A percentile compares a stretch with the other conserved stretches of the same genome.
These are phyloP conservation scores for Pyronema domesticum DNA, from an alignment of 495 filamentous ascomycete genomes.

Conservation along the genomic window DNA sequence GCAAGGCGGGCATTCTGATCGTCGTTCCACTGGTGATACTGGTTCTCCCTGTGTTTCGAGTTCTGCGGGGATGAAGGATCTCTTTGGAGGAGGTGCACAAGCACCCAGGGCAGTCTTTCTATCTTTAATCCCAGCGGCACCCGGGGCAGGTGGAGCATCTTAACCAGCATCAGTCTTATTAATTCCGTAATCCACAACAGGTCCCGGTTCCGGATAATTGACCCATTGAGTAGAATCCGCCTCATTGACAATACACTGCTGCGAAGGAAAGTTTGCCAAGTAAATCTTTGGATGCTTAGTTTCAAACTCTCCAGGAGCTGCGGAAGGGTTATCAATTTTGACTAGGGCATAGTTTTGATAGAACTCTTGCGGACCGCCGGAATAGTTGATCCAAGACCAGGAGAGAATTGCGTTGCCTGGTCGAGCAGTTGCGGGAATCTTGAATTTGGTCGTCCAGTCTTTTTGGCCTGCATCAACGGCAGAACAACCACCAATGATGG, in stretches of 20 bases:
- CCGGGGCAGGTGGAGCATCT: too few relatives aligned
- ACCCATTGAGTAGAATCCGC: constrained; percentile 18
- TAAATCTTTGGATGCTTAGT: constrained; percentile 39
- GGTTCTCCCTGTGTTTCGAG: too few relatives aligned
- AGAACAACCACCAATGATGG: constrained; percentile 46
- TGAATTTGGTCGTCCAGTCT: too few relatives aligned
- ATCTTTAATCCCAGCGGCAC: too few relatives aligned
- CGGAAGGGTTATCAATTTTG: constrained; percentile 33
- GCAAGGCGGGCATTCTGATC: too few relatives aligned
- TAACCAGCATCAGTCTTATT: too few relatives aligned
- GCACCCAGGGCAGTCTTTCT: too few relatives aligned
- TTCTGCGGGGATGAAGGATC: too few relatives aligned
- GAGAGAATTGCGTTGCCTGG: constrained; percentile 27
- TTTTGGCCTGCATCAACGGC: too few relatives aligned
- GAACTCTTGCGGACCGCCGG: constrained; percentile 40
- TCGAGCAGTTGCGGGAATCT: not conserved
- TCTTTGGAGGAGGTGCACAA: too few relatives aligned
- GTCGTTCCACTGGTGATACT: too few relatives aligned
- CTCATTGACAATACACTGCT: constrained; percentile 26
- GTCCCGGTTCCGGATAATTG: constrained; percentile 53
- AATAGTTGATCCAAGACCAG: constrained; percentile 44
- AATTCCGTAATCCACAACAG: constrained; percentile 31
- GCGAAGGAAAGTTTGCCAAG: constrained; percentile 38
- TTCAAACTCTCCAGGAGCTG: constrained; percentile 16
- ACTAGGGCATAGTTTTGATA: constrained; percentile 44